A percentile compares a stretch with the other conserved stretches of the same genome.
Evolutionary conservation across 2,329 filamentous ascomycete genomes (phyloP).

Genomic region (Colletotrichum gigasporum): DNA sequence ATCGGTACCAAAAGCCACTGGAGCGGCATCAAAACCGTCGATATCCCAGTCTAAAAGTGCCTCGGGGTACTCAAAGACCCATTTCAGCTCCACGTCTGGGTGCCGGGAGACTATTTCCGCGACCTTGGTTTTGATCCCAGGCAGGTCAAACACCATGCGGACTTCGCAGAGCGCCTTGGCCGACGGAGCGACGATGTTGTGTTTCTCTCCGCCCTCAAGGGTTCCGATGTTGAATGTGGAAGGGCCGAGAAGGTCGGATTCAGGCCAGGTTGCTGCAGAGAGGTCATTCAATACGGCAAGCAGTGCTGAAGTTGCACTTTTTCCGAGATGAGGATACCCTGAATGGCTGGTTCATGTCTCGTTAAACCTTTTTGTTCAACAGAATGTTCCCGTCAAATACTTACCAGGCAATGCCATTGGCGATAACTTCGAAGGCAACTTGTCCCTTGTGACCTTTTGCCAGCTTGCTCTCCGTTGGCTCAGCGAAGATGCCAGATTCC

Average conservation of each 20-base stretch:
- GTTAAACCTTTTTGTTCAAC: neutral
- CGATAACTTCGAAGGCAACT: conserved; percentile 41
- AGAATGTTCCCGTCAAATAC: neutral
- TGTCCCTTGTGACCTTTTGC: conserved; percentile 38
- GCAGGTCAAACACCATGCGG: conserved; percentile 46
- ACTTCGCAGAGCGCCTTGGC: conserved; percentile 50
- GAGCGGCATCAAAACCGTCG: conserved; percentile 46
- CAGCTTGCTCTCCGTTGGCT: conserved; percentile 39
- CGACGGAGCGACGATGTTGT: conserved; percentile 49
- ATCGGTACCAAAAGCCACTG: conserved; percentile 51
- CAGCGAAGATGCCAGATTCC: conserved; percentile 38
- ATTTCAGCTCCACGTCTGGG: conserved; percentile 44
- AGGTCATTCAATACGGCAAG: conserved; percentile 44
- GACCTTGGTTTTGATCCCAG: conserved; percentile 44
- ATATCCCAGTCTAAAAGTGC: conserved; percentile 49
- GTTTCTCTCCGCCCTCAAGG: conserved; percentile 47
- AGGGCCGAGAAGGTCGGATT: conserved; percentile 47
- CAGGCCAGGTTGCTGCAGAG: conserved; percentile 40
- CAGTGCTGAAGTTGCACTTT: conserved; percentile 44
- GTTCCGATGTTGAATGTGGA: conserved; percentile 51
- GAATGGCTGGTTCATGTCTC: conserved; percentile 40
- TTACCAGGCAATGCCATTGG: conserved; percentile 40
- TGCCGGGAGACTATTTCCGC: conserved; percentile 42
- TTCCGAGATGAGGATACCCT: conserved; percentile 45
- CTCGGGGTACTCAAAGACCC: conserved; percentile 48